Evolutionary conservation across 202 grass and related monocot species (phyloP).

Genomic region (Cymbopogon flexuosus): DNA sequence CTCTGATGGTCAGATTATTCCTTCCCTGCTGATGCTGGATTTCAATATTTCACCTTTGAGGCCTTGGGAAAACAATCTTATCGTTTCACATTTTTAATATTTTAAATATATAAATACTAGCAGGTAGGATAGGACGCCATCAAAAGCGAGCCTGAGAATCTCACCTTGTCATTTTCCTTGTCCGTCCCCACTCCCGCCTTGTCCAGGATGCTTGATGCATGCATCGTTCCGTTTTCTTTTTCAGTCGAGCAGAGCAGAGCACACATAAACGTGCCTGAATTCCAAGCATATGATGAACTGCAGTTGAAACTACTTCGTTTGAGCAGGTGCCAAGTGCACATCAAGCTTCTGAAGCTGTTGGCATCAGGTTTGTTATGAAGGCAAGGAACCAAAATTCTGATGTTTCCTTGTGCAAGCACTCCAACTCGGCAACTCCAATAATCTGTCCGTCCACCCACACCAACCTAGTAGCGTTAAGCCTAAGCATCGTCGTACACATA

Average conservation of each 20-base stretch:
- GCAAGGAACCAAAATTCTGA: neutral
- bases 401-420: neutral
- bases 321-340: neutral
- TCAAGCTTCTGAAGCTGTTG: neutral
- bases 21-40: neutral
- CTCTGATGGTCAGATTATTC: neutral
- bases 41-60: neutral
- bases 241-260: neutral
- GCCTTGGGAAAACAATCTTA: conserved; percentile 18
- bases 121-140: neutral
- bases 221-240: neutral
- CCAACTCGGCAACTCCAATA: too few species aligned
- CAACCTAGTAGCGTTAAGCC: too few species aligned
- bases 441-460: too few species aligned
- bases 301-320: neutral
- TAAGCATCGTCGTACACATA: too few species aligned
- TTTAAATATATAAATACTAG: neutral
- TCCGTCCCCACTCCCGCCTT: neutral
- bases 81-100: neutral
- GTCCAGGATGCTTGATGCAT: neutral
- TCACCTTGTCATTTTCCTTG: neutral
- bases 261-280: neutral
- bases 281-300: neutral
- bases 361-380: conserved; percentile 4
- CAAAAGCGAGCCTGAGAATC: conserved; percentile 5